Evolutionary conservation across 306 rosid genomes (phyloP).

Genomic region (Acmispon strigosus): DNA sequence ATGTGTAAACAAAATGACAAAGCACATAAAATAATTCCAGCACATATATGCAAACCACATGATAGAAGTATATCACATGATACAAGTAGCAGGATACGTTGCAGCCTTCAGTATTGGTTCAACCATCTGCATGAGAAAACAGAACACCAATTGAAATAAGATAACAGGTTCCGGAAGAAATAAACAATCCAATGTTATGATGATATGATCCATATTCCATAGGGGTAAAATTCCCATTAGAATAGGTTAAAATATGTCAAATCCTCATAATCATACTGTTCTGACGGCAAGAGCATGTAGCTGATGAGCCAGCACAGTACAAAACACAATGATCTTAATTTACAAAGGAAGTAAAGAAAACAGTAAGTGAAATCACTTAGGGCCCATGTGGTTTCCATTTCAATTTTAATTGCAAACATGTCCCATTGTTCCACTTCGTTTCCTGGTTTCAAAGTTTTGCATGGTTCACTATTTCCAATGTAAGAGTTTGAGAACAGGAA

Average conservation of each 20-base stretch:
- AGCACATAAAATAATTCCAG: not conserved
- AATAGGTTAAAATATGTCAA: not conserved
- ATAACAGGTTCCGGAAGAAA: not conserved
- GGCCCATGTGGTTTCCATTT: too few species aligned
- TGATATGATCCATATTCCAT: not conserved
- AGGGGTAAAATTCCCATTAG: not conserved
- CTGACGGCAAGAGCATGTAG: not conserved
- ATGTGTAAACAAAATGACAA: not conserved
- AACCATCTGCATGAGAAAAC: conserved; percentile 69
- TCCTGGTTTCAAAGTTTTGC: too few species aligned
- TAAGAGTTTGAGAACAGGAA: too few species aligned
- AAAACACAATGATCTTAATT: not conserved
- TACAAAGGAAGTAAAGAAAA: not conserved
- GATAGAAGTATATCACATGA: not conserved
- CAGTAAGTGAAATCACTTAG: not conserved
- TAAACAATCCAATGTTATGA: conserved; percentile 2
- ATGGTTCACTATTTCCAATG: too few species aligned
- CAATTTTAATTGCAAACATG: too few species aligned
- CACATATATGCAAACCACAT: not conserved
- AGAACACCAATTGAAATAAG: not conserved
- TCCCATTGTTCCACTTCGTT: too few species aligned
- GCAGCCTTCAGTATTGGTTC: conserved; percentile 90
- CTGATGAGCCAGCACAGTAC: not conserved
- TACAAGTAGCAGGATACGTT: conserved; percentile 53
- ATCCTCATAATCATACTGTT: not conserved